Conservation (phyloP, 331 rosid species). For the Quercus phellos region DNA sequence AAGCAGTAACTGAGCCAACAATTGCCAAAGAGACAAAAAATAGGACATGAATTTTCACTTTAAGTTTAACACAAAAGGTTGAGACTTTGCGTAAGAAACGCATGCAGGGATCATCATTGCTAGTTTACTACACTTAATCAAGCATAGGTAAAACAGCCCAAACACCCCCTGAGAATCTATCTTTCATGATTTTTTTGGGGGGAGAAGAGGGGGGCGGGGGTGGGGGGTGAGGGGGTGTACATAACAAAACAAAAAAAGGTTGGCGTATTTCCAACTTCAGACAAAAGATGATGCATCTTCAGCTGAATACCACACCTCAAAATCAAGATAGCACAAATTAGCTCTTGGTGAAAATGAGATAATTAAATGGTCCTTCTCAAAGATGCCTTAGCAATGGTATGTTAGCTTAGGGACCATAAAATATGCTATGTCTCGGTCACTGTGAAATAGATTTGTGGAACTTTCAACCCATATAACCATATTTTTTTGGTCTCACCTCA, state of each 20-base stretch:
- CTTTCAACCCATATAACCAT: background rate
- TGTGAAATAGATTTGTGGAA: background rate
- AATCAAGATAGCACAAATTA: background rate
- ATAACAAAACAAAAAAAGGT: too few species aligned
- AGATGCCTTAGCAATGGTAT: background rate
- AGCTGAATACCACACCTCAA: background rate
- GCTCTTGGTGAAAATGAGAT: background rate
- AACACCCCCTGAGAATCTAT: background rate
- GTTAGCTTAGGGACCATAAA: background rate
- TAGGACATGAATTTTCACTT: background rate
- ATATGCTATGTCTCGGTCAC: background rate
- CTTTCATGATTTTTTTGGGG: too few species aligned
- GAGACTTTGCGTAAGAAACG: background rate
- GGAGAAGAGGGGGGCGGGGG: too few species aligned
- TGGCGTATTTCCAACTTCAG: background rate
- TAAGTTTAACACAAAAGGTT: background rate
- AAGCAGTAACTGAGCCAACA: slow-evolving; percentile 1
- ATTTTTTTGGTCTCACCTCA: background rate
- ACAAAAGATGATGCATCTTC: background rate
- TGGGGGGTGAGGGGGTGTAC: too few species aligned
- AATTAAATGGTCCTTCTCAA: background rate
- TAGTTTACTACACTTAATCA: background rate
- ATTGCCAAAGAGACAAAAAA: slow-evolving; percentile 1
- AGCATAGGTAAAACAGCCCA: background rate
- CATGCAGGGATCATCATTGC: background rate